Evolutionary conservation across 768 basidiomycete species (phyloP), one percentile per base, ranked within the genome.

Genomic region (Boletus edulis): DNA sequence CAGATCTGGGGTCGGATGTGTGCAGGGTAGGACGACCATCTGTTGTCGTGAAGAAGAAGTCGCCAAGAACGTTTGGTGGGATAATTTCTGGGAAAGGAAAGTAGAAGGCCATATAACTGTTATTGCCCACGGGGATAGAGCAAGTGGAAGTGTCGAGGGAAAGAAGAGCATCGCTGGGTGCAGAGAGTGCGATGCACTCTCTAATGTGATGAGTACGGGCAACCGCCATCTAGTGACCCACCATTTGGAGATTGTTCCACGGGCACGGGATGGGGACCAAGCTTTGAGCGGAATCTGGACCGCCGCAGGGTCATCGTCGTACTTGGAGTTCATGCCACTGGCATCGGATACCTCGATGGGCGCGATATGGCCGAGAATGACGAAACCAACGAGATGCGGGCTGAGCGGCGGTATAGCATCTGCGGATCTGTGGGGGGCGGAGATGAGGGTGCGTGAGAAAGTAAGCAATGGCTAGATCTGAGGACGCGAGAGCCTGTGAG

Each of bases 111-210:
- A 55, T 27, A 18, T 45, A 13, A n/a, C 37, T 40, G n/a, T 44
- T 39, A 4, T 53, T 53, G 1, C 54, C 51, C 9, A 15, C 37
- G 13, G 50, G 54, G 1, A 51, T 54, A 53, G 31, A 55, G 54
- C 22, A 45, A 27, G 37, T 45, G 37, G 54, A 55, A 2, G 54
- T 55, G 29, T 43, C 54, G 10, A 55, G 54, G 13, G 54, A 55
- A 18, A 55, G 42, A 15, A 54, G 42, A 3, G 54, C 54, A 32
- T 55, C 54, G 1, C 54, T 50, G 3, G 54, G 54, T 3, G 54
- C 50, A 11, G 54, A 55, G 43, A 55, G 54, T 27, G 54, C 54
- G 51, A 55, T 22, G 54, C 54, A 55, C 2, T 53, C 54, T 55
- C 42, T 0, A 13, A 13, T 20, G 0, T 0, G 2, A 27, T 53